Percentiles rank a stretch among this genome's conserved stretches.
phyloP scores from a whole-genome alignment of 2,329 filamentous ascomycete genomes.

The Aspergillus ochraceus region DNA sequence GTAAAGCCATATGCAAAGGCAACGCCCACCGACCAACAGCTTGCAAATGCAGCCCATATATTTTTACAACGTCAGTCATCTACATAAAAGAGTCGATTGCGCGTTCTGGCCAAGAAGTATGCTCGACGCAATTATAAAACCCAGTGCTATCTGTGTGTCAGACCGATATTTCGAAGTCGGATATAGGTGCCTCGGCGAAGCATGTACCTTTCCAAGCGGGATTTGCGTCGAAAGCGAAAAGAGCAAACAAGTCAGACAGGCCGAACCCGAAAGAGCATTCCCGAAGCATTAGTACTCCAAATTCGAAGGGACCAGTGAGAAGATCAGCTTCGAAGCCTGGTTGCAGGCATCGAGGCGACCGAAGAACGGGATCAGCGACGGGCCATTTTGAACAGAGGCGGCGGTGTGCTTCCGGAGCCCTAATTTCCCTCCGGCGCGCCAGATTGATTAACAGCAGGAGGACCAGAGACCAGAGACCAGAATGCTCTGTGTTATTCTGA shows the following conservation, averaged over 20 bases:
- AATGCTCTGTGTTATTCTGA: neutral
- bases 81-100: neutral
- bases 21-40: neutral
- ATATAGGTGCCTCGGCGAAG: neutral
- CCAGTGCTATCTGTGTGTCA: neutral
- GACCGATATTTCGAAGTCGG: neutral
- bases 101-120: neutral
- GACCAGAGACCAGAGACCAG: no score
- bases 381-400: neutral
- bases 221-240: neutral
- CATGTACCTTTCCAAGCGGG: neutral
- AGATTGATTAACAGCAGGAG: neutral
- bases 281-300: neutral
- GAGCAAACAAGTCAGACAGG: neutral
- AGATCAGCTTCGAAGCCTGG: neutral
- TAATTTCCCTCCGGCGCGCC: neutral
- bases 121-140: neutral
- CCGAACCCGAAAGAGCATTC: neutral
- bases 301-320: neutral
- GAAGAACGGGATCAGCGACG: neutral
- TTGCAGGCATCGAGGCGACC: neutral
- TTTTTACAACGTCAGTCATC: neutral
- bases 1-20: neutral
- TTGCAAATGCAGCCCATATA: neutral
- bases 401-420: neutral